Evolutionary conservation across 2,329 filamentous ascomycete species (phyloP).

Genomic region (Neodidymelliopsis sp.): DNA sequence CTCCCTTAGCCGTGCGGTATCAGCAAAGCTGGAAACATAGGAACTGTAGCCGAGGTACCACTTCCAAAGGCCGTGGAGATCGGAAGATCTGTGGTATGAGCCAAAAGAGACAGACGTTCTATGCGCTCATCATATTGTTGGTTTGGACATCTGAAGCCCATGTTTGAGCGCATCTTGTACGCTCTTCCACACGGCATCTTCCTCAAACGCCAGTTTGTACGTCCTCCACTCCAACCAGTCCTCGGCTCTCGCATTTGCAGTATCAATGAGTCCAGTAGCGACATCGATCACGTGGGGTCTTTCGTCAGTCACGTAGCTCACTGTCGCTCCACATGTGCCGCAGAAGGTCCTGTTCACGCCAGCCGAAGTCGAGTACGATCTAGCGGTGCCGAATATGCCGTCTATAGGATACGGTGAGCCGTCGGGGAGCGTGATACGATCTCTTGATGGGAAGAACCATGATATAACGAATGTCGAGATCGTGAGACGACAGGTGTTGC

Average conservation of each 20-base stretch:
- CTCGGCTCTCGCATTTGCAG: conserved; percentile 61
- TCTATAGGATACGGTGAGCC: conserved; percentile 48
- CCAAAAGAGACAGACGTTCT: too few relatives aligned
- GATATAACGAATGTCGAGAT: conserved; percentile 70
- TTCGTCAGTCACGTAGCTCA: conserved; percentile 67
- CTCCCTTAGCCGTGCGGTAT: too few relatives aligned
- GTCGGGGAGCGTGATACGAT: conserved; percentile 56
- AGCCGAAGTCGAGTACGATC: conserved; percentile 62
- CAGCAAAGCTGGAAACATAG: too few relatives aligned
- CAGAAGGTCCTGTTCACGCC: conserved; percentile 69
- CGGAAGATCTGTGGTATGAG: too few relatives aligned
- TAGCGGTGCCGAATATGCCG: conserved; percentile 53
- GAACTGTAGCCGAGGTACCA: too few relatives aligned
- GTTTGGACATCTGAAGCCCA: background rate
- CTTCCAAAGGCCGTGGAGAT: too few relatives aligned
- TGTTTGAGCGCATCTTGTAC: conserved; percentile 11
- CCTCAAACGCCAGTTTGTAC: conserved; percentile 18
- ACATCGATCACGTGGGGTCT: conserved; percentile 53
- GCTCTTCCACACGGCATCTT: conserved; percentile 11
- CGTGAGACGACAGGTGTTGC: conserved; percentile 66
- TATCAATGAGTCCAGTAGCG: conserved; percentile 66
- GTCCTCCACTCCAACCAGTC: conserved; percentile 69
- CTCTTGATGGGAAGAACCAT: conserved; percentile 74
- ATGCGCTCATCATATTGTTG: too few relatives aligned
- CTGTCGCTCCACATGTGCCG: conserved; percentile 66